Percentiles rank a stretch among this genome's conserved stretches.
Evolutionary conservation across 768 basidiomycete genomes (phyloP).

Genomic region (Sarcodon sp.): DNA sequence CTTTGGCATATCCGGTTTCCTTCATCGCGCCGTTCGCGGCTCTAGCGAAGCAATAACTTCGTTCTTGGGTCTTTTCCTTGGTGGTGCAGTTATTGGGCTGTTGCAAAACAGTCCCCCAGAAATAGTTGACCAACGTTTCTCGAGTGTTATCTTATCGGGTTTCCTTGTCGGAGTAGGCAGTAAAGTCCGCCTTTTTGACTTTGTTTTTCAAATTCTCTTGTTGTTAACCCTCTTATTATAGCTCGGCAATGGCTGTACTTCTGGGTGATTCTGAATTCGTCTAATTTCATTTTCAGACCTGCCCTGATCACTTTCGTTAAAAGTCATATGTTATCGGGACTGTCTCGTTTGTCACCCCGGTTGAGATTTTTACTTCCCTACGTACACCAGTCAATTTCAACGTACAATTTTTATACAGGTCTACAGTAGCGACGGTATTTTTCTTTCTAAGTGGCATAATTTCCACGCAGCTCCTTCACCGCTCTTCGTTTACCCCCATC

Average conservation of each 20-base stretch:
- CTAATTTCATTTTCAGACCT: neutral
- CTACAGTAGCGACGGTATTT: neutral
- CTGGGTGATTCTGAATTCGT: neutral
- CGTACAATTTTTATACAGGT: neutral
- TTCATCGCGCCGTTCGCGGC: neutral
- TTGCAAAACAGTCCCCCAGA: neutral
- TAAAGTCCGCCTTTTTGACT: neutral
- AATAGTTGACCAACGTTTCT: neutral
- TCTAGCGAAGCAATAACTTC: neutral
- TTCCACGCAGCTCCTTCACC: neutral
- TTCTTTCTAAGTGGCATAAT: neutral
- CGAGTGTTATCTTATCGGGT: neutral
- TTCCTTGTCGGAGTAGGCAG: neutral
- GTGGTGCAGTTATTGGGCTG: neutral
- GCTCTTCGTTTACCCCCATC: neutral
- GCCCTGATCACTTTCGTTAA: neutral
- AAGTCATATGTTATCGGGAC: neutral
- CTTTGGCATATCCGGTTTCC: neutral
- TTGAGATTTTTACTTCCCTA: neutral
- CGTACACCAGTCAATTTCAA: neutral
- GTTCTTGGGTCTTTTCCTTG: neutral
- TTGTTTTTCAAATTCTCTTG: neutral
- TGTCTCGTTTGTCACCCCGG: neutral
- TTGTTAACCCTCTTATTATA: neutral
- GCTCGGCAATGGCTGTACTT: neutral